phyloP scores from a whole-genome alignment of 108 stramenopile genomes.

The Cyclotella cryptica region DNA sequence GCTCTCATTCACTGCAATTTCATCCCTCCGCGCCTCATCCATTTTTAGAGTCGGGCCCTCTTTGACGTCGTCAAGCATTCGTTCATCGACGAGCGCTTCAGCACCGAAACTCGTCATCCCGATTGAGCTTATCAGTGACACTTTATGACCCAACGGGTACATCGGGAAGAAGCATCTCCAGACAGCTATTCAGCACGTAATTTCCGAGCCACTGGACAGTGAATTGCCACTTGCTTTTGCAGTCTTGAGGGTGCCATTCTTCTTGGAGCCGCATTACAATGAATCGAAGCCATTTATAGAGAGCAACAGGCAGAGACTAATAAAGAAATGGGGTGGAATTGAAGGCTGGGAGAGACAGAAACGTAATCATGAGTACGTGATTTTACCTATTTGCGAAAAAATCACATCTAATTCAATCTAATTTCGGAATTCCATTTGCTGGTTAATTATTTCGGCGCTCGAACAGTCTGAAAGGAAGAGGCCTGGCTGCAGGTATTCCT shows the following conservation, averaged over 20 bases:
- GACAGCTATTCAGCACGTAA: constrained; percentile 67
- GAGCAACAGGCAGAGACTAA: constrained; percentile 79
- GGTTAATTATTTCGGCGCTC: not conserved
- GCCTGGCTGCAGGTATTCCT: constrained; percentile 80
- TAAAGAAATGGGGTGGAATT: constrained; percentile 86
- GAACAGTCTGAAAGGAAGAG: constrained; percentile 73
- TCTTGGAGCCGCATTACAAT: constrained; percentile 84
- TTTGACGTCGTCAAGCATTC: constrained; percentile 1
- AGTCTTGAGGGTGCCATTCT: constrained; percentile 85
- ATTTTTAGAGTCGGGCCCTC: no score
- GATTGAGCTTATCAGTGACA: constrained; percentile 79
- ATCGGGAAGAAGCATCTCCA: constrained; percentile 88
- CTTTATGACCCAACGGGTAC: constrained; percentile 88
- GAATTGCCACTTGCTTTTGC: constrained; percentile 67
- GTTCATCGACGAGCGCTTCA: constrained; percentile 31
- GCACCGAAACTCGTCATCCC: constrained; percentile 56
- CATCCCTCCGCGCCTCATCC: no score
- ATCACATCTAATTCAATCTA: not conserved
- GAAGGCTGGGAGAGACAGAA: constrained; percentile 84
- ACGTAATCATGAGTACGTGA: constrained; percentile 59
- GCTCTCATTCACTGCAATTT: no score
- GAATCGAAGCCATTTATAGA: constrained; percentile 75
- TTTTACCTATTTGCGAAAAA: not conserved
- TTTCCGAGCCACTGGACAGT: constrained; percentile 59
- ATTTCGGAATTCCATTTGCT: not conserved